These are phyloP conservation scores for Saccharomyces hybrid DNA, from an alignment of 1,139 yeast species.

Conservation along the genomic window DNA sequence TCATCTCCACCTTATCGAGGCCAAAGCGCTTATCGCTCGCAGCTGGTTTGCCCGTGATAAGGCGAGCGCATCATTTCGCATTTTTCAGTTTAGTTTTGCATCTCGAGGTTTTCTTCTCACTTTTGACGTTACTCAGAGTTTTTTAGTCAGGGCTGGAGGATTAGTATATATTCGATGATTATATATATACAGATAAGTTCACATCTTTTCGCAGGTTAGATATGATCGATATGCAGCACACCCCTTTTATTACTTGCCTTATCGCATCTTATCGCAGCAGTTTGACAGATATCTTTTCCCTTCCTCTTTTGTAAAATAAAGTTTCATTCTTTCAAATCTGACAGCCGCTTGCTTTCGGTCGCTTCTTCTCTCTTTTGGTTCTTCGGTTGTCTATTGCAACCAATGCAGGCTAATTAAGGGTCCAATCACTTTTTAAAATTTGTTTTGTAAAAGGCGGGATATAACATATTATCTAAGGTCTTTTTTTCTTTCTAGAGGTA, in stretches of 20 bases:
- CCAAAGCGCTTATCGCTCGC: background rate
- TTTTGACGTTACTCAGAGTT: background rate
- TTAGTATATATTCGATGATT: background rate
- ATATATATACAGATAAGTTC: background rate
- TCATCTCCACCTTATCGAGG: background rate
- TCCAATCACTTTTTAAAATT: background rate
- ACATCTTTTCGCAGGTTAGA: background rate
- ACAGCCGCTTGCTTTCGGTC: background rate
- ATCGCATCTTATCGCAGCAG: background rate
- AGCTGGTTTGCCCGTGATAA: constrained; percentile 1
- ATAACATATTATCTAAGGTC: background rate
- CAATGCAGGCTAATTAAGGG: background rate
- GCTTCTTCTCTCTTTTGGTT: background rate
- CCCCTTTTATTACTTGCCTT: background rate
- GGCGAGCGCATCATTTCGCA: background rate
- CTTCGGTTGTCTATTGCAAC: background rate
- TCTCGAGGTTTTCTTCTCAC: background rate
- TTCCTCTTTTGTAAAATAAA: background rate
- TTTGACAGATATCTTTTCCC: background rate
- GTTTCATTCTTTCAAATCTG: background rate
- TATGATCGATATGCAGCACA: background rate
- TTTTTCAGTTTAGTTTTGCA: background rate
- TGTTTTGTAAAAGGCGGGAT: background rate
- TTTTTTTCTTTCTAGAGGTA: background rate
- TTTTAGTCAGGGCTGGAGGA: background rate